These are phyloP conservation scores for Neonectria hederae DNA, from an alignment of 2,329 filamentous ascomycete species.

Conservation along the genomic window DNA sequence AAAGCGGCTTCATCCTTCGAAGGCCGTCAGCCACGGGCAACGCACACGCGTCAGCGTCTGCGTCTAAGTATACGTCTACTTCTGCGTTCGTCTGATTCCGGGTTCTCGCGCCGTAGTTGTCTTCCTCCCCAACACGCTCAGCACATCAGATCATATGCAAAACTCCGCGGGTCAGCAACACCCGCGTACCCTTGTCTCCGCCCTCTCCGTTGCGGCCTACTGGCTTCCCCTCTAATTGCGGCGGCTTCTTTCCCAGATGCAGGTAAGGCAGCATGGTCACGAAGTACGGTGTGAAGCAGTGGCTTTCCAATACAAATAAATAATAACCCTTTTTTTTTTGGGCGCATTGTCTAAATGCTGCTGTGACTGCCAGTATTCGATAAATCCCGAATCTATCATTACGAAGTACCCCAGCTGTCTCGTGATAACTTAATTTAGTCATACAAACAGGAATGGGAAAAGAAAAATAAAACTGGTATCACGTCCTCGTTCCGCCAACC, in stretches of 20 bases:
- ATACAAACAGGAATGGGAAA: constrained; percentile 4
- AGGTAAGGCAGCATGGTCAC: neutral
- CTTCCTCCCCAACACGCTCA: neutral
- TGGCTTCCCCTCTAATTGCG: neutral
- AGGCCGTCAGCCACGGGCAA: neutral
- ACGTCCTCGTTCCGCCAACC: constrained; percentile 4
- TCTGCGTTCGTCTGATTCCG: neutral
- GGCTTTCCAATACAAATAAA: neutral
- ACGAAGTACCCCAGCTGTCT: neutral
- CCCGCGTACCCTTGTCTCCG: neutral
- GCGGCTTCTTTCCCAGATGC: neutral
- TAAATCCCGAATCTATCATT: constrained; percentile 6
- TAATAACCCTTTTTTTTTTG: constrained; percentile 1
- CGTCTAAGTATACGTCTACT: neutral
- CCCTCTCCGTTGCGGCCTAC: neutral
- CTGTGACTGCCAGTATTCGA: neutral
- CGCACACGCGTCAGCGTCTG: constrained; percentile 2
- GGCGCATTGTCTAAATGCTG: constrained; percentile 5
- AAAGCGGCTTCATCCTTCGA: constrained; percentile 17
- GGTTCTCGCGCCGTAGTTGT: neutral
- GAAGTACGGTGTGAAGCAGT: neutral
- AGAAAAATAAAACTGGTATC: neutral
- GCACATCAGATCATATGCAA: constrained; percentile 4
- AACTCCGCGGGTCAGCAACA: neutral
- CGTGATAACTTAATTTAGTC: neutral